Evolutionary conservation across 495 filamentous ascomycete species (phyloP), one percentile per base, ranked within the genome.

Genomic region (Chaetomium tenue): DNA sequence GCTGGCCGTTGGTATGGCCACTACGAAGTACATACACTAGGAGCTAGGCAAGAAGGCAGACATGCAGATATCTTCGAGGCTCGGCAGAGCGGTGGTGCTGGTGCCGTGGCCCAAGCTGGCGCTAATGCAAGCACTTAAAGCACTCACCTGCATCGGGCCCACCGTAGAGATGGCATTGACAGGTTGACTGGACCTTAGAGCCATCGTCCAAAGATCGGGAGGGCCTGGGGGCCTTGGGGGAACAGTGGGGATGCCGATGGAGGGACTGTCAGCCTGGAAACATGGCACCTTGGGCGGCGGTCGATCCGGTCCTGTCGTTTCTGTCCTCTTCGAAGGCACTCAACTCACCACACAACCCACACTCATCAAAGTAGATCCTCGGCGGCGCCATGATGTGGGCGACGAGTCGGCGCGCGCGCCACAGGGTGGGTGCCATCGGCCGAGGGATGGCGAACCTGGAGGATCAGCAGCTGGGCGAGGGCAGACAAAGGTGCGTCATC

Each of bases 111-210:
- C 18, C 20, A 26, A 53, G 15, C 3, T 37, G 20, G 28, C 59
- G 59, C 59, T 61, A 61, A 61, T 61, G 59, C 59, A 52, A 61
- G 59, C 47, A 53, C 47, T 53, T 18, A 42, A 48, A 53, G 8
- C 58, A 30, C 16, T 37, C 26, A 30, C 9, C 26, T 30, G 58
- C 30, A n/a, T 52, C 47, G 47, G 58, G 25, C 30, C 58, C 58
- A 52, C 58, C 48, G 46, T 15, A 18, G n/a, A 39, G 15, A 58
- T 40, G 22, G 20, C 39, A 23, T 22, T 30, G 39, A 8, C 37
- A 22, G 33, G 33, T 37, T 37, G 33, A 37, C 33, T 3, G 28
- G 28, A 2, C 28, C 28, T 30, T 6, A 37, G 33, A n/a, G 13
- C 54, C 20, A 11, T n/a, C 54, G 37, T 56, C 1, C 28, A 18